Base-by-base conservation (phyloP, 1,139 yeast species). In the Suhomyces bokatorum region DNA sequence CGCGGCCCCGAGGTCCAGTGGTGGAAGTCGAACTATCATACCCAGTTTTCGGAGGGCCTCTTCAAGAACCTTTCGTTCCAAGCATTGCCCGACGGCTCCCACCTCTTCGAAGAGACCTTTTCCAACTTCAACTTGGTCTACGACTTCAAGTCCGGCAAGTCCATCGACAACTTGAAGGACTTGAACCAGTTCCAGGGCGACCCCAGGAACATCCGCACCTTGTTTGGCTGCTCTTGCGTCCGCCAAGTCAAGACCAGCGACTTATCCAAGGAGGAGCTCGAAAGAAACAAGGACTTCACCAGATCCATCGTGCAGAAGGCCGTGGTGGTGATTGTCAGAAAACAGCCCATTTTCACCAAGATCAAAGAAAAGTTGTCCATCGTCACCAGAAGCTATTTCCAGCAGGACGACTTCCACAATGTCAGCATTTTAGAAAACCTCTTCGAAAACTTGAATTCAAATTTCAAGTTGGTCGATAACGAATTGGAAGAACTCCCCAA, bases 1-100 rank as follows among this genome's bases (percentile, higher is more conserved):
- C 69, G 96, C 46, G 99, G 99, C 0, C 99, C 99, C 0, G 98
- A 93, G 60, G 83, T 93, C 15, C 97, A 91, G 63, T 89, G 88
- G 70, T 88, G 97, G 90, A 75, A 82, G 40, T 90, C 95, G 15
- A 80, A 84, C 46, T 80, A 82, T 42, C 67, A 67, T 36, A 62
- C 65, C 1, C 62, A 61, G 6, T 63, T 70, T 45, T 54, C 66
- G 14, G 63, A 77, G 0, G 60, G 67, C 8, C 66, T 86, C 17
- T 93, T 97, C 89, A 89, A 93, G n/a, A 83, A 86, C 57, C 67
- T 93, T 37, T 95, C 98, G 3, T 93, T 93, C 60, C 97, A 91
- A 60, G 96, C 97, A 3, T 70, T 93, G 30, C 99, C 99, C 0
- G 99, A 93, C 64, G 99, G 99, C 1, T 85, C 95, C 2, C 99